Percentiles rank a stretch among this genome's conserved stretches.
phyloP scores from a whole-genome alignment of 2,329 filamentous ascomycete genomes.

The Aspergillus sp. region DNA sequence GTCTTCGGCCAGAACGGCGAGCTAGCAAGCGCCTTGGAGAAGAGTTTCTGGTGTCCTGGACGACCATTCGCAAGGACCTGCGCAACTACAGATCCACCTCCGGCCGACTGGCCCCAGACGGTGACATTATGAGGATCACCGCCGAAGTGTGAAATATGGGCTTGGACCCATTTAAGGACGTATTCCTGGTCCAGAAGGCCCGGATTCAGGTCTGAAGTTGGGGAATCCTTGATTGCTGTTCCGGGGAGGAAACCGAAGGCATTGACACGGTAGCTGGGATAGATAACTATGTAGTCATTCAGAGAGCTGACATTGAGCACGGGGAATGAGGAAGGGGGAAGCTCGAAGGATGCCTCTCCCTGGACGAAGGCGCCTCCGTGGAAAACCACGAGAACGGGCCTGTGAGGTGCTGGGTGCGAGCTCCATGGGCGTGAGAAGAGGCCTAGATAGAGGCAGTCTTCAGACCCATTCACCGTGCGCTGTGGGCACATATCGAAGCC shows the following conservation, averaged over 20 bases:
- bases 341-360: conserved; percentile 54
- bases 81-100: conserved; percentile 45
- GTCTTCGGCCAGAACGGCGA: conserved; percentile 63
- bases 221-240: conserved; percentile 45
- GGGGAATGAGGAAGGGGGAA: conserved; percentile 59
- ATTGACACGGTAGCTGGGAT: conserved; percentile 58
- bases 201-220: conserved; percentile 51
- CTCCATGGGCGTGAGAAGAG: conserved; percentile 61
- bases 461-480: conserved; percentile 56
- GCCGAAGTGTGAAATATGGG: conserved; percentile 54
- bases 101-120: conserved; percentile 57
- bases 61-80: conserved; percentile 50
- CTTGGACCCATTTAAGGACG: conserved; percentile 55
- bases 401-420: conserved; percentile 30
- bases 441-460: conserved; percentile 63
- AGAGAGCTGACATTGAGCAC: conserved; percentile 54
- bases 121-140: conserved; percentile 55
- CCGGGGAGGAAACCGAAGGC: conserved; percentile 58
- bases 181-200: conserved; percentile 55
- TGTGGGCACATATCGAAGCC: conserved; percentile 61
- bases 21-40: conserved; percentile 52
- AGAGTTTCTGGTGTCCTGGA: conserved; percentile 45
- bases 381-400: conserved; percentile 61
- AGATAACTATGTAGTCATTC: conserved; percentile 55
- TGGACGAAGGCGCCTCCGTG: conserved; percentile 64